These are phyloP conservation scores for Hemileccinum rubropunctum DNA, from an alignment of 768 basidiomycete genomes.

Conservation along the genomic window DNA sequence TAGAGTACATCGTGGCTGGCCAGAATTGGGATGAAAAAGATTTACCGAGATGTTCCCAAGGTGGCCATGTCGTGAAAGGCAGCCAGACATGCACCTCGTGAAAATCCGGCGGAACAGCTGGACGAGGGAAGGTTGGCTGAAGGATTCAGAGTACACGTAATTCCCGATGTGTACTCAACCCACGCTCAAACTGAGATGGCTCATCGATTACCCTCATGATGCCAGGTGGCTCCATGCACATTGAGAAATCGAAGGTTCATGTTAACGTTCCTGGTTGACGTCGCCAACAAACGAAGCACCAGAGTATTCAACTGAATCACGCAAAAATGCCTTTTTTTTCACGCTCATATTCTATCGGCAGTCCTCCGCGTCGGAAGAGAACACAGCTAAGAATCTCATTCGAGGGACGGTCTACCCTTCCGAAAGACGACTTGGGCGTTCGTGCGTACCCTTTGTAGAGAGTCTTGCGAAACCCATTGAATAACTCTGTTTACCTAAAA, in stretches of 20 bases:
- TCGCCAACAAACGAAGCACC: background rate
- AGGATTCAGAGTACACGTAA: conserved; percentile 5
- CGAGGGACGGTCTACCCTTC: too few relatives aligned
- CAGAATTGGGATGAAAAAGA: conserved; percentile 3
- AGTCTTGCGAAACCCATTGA: too few relatives aligned
- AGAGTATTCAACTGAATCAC: too few relatives aligned
- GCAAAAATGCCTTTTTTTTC: too few relatives aligned
- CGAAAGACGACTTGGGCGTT: too few relatives aligned
- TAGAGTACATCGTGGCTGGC: background rate
- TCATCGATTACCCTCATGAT: conserved; percentile 7
- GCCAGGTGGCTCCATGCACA: conserved; percentile 3
- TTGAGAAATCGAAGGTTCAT: conserved; percentile 3
- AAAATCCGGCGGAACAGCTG: conserved; percentile 24
- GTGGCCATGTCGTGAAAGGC: conserved; percentile 12
- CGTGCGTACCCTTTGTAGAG: too few relatives aligned
- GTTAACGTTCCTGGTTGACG: conserved; percentile 16
- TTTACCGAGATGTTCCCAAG: conserved; percentile 29
- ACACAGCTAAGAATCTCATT: too few relatives aligned
- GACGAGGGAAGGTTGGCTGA: conserved; percentile 5
- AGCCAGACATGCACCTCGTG: conserved; percentile 7
- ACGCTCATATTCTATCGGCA: too few relatives aligned
- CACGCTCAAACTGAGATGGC: conserved; percentile 12
- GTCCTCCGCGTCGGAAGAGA: too few relatives aligned
- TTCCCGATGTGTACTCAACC: conserved; percentile 10
- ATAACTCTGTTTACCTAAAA: too few relatives aligned